Conservation (phyloP, 179 eudicot species). For the Camellia oleifera region DNA sequence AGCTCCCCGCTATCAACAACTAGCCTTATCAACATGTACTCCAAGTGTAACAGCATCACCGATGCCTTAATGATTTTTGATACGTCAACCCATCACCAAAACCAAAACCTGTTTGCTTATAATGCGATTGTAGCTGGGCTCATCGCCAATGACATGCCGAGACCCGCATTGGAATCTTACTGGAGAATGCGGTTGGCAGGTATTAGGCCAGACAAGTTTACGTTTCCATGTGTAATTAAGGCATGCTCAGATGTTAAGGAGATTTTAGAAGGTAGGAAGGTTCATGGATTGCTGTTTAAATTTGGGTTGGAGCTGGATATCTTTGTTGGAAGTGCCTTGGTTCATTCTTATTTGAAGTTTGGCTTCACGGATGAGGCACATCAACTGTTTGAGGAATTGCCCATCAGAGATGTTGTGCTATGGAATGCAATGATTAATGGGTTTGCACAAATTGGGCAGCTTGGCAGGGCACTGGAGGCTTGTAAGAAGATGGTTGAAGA, state of each 20-base stretch:
- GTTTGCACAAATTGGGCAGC: conserved; percentile 37
- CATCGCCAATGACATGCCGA: conserved; percentile 33
- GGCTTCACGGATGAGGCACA: conserved; percentile 35
- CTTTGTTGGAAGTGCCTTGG: conserved; percentile 56
- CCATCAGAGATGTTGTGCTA: conserved; percentile 47
- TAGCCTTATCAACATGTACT: conserved; percentile 76
- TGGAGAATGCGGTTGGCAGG: conserved; percentile 40
- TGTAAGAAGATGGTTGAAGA: conserved; percentile 33
- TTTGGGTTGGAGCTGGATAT: conserved; percentile 48
- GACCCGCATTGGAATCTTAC: conserved; percentile 37
- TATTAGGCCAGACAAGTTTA: conserved; percentile 54
- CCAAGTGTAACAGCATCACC: conserved; percentile 48
- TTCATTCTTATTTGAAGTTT: conserved; percentile 47
- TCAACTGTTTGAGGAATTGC: conserved; percentile 49
- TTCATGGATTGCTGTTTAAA: conserved; percentile 64
- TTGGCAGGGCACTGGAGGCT: conserved; percentile 24
- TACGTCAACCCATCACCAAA: conserved; percentile 15
- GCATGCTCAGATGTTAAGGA: conserved; percentile 32
- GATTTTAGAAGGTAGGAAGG: conserved; percentile 36
- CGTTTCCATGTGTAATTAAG: conserved; percentile 64
- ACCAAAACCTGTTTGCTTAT: conserved; percentile 46
- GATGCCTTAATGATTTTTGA: conserved; percentile 44
- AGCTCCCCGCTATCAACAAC: conserved; percentile 52
- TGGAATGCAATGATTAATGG: conserved; percentile 63
- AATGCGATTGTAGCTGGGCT: conserved; percentile 67